Conservation (phyloP, 371 early-diverging fungal genomes). For the Conidiobolus coronatus region DNA sequence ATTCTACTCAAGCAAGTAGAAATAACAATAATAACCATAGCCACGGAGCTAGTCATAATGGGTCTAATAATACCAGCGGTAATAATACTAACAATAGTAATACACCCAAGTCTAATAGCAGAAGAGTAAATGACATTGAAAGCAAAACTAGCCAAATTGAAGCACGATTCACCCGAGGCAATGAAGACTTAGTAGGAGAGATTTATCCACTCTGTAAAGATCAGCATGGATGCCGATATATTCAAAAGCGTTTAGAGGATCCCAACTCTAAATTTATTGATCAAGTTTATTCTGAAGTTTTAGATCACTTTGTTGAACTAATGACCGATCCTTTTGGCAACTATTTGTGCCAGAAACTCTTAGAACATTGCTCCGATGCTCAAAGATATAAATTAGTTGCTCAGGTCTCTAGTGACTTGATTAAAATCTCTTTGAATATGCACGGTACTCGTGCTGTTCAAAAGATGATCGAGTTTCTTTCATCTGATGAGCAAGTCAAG, state of each 20-base stretch:
- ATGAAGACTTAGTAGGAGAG: not conserved
- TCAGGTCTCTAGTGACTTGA: constrained; percentile 42
- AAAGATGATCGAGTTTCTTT: constrained; percentile 70
- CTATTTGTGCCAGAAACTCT: constrained; percentile 71
- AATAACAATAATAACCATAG: no score
- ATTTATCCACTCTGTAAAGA: constrained; percentile 54
- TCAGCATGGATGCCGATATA: constrained; percentile 72
- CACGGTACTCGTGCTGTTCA: constrained; percentile 96
- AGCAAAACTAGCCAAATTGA: no score
- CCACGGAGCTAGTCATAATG: no score
- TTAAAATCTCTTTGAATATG: constrained; percentile 69
- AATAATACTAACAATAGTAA: no score
- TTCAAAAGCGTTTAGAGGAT: constrained; percentile 70
- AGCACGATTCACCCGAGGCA: no score
- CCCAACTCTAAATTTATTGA: constrained; percentile 26
- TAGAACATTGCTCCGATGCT: constrained; percentile 49
- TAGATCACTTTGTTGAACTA: constrained; percentile 41
- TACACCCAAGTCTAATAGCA: no score
- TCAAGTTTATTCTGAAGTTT: constrained; percentile 48
- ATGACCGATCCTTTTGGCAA: constrained; percentile 69
- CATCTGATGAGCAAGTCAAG: constrained; percentile 24
- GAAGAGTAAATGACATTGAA: no score
- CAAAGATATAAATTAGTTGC: constrained; percentile 50
- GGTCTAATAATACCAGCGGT: no score
- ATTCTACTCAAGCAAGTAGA: no score